Conservation (phyloP, 768 basidiomycete genomes). For the Saitozyma podzolica region DNA sequence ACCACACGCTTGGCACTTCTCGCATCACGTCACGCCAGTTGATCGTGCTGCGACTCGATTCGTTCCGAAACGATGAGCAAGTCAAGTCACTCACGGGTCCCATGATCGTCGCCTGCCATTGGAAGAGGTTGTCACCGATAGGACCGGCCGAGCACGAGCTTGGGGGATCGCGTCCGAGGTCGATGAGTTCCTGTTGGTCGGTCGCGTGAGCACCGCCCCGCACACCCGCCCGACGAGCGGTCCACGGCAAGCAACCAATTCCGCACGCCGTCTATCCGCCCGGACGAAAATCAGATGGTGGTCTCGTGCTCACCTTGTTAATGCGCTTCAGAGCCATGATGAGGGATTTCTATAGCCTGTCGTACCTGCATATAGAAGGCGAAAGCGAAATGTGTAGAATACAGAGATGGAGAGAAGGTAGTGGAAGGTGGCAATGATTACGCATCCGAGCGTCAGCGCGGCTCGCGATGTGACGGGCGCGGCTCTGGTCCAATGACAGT, state of each 20-base stretch:
- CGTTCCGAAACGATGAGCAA: not conserved
- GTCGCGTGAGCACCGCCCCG: not conserved
- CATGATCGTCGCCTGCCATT: constrained; percentile 99
- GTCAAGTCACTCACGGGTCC: constrained; percentile 73
- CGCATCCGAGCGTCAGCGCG: not conserved
- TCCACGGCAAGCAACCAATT: constrained; percentile 7
- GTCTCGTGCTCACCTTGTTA: constrained; percentile 73
- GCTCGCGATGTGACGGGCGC: too few relatives aligned
- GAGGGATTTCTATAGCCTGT: constrained; percentile 1
- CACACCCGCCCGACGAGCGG: too few relatives aligned
- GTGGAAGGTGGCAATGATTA: not conserved
- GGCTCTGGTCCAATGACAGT: too few relatives aligned
- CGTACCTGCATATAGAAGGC: not conserved
- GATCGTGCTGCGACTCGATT: not conserved
- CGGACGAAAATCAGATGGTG: not conserved
- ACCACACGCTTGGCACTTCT: not conserved
- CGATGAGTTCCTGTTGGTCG: constrained; percentile 80
- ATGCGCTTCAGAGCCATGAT: constrained; percentile 97
- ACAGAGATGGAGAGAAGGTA: not conserved
- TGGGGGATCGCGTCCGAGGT: constrained; percentile 99
- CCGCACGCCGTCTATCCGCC: not conserved
- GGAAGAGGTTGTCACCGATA: constrained; percentile 96
- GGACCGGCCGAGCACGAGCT: constrained; percentile 99
- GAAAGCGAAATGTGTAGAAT: not conserved
- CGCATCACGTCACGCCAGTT: not conserved